Conservation (phyloP, 345 rosid genomes). For the Pistacia vera region DNA sequence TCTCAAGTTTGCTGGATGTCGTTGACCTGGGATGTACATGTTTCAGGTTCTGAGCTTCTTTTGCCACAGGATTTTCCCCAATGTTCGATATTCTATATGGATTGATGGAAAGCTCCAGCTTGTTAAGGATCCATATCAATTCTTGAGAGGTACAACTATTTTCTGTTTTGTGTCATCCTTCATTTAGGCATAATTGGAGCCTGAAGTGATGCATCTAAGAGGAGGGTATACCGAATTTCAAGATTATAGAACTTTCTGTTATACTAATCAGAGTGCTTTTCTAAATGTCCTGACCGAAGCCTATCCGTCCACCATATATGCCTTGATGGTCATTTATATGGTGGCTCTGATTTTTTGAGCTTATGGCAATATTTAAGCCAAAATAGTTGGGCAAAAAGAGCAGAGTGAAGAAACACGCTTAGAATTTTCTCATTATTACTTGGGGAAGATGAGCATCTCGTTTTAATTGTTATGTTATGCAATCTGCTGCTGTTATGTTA, state of each 20-base stretch:
- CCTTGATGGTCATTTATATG: not conserved
- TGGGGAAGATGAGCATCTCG: no score
- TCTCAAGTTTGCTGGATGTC: constrained; percentile 11
- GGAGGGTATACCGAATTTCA: not conserved
- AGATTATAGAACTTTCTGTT: not conserved
- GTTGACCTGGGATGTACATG: constrained; percentile 21
- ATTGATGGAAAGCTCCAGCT: constrained; percentile 91
- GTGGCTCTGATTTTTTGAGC: not conserved
- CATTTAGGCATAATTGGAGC: not conserved
- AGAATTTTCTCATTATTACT: no score
- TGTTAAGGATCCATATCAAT: constrained; percentile 88
- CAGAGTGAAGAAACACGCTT: no score
- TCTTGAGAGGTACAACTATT: constrained; percentile 66
- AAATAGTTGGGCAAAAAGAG: not conserved
- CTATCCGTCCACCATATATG: not conserved
- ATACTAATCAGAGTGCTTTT: not conserved
- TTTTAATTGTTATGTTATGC: not conserved
- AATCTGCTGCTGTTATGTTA: not conserved
- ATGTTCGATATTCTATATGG: constrained; percentile 80
- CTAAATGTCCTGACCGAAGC: not conserved
- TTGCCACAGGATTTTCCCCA: constrained; percentile 86
- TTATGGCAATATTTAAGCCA: not conserved
- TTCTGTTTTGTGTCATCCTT: constrained; percentile 5
- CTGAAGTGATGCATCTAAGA: not conserved
- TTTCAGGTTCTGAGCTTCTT: constrained; percentile 85